phyloP scores from a whole-genome alignment of 768 basidiomycete species.

The Mycena amicta region DNA sequence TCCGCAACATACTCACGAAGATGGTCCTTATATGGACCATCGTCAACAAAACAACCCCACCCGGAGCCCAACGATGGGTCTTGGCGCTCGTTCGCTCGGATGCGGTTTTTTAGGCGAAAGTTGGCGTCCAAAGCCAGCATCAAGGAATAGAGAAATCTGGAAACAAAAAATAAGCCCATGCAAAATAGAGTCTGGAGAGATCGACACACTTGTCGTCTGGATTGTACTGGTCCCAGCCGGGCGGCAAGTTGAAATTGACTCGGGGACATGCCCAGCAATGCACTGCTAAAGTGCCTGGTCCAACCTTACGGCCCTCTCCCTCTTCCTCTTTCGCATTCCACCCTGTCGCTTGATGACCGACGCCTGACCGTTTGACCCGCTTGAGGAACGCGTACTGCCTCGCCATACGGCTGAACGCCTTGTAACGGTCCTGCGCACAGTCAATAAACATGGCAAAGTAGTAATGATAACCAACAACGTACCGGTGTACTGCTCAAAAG shows the following conservation, averaged over 20 bases:
- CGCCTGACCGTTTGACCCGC: neutral
- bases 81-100: too few relatives aligned
- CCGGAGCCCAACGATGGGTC: too few relatives aligned
- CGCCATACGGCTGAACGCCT: neutral
- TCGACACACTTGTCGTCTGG: conserved; percentile 7
- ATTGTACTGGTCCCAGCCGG: conserved; percentile 7
- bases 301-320: too few relatives aligned
- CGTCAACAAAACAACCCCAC: too few relatives aligned
- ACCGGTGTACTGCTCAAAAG: too few relatives aligned
- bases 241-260: conserved; percentile 16
- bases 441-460: neutral
- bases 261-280: conserved; percentile 24
- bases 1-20: too few relatives aligned
- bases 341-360: neutral
- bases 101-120: too few relatives aligned
- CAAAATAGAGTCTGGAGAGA: too few relatives aligned
- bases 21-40: conserved; percentile 1
- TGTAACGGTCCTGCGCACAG: conserved; percentile 10
- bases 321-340: neutral
- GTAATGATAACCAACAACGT: neutral
- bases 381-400: too few relatives aligned
- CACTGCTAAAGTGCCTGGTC: conserved; percentile 11
- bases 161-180: neutral
- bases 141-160: conserved; percentile 8
- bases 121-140: too few relatives aligned